Base-by-base conservation (phyloP, 2,329 filamentous ascomycete species). In the Penicillium sp. region DNA sequence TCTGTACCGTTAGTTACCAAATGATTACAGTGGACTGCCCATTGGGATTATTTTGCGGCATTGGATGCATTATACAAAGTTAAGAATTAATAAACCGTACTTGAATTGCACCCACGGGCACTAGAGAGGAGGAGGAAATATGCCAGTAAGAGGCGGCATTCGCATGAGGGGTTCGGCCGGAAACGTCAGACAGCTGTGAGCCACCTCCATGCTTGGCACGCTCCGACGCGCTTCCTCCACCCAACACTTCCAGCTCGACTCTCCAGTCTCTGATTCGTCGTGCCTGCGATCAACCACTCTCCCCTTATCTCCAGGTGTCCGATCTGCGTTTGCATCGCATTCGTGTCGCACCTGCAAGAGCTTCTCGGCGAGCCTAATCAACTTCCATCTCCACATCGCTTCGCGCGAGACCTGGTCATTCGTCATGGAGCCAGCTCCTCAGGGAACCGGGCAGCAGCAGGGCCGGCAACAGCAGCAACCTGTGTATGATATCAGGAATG, bases 401-500 rank as follows among this genome's bases (percentile, higher is more conserved):
- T 41, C 37, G 41, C 38, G 45, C 50, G 28, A 41, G 45, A 49
- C 45, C 43, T 48, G 6, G 32, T 7, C 27, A 38, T 46, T 40
- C 44, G 29, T 31, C 60, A 84, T 84, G 81, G 81, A 84, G 60
- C 72, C 78, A 63, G 73, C 78, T 57, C 74, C 78, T 45, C 72
- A 78, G 54, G 73, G 75, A 51, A 70, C 81, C 52, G 73, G 79
- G 54, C 80, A 81, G 64, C 82, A 84, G 65, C 77, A 80, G 65
- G 77, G 74, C 62, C 80, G 81, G 58, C 76, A 79, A 57, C 80
- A 81, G 59, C 75, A 79, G 57, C 78, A 81, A 63, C 82, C 82
- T 13, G 78, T 81, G n/a, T 90, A 90, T 69, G 86, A 90, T 71
- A 82, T 82, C 44, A 79, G 75, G 60, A 83, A 87, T 66, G 87